Evolutionary conservation across 805 yeast genomes (phyloP).

Genomic region (Zygosaccharomyces kombuchaensis): DNA sequence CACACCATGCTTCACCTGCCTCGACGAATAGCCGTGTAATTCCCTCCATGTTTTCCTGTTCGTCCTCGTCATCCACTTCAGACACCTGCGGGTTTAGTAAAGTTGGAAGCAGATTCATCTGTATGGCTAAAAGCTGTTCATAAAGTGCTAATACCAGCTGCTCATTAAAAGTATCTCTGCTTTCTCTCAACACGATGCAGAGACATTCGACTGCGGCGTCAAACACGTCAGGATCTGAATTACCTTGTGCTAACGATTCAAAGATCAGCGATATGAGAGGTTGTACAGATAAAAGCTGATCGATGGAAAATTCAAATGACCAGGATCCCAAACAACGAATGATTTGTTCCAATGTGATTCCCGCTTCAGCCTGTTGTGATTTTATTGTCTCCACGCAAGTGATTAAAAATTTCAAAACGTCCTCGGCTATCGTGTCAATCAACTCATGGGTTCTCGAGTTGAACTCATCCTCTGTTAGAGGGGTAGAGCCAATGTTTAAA

Average conservation of each 20-base stretch:
- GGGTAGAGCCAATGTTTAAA: conserved; percentile 67
- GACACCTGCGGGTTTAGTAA: conserved; percentile 13
- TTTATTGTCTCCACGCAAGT: conserved; percentile 35
- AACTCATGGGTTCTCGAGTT: conserved; percentile 57
- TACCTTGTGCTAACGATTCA: conserved; percentile 48
- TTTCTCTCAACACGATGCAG: conserved; percentile 75
- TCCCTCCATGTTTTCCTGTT: conserved; percentile 62
- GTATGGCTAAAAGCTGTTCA: conserved; percentile 60
- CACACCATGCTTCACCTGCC: conserved; percentile 96
- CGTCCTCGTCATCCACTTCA: conserved; percentile 39
- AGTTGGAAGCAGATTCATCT: conserved; percentile 45
- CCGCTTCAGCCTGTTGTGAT: conserved; percentile 34
- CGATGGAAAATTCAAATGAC: conserved; percentile 82
- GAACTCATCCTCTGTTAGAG: conserved; percentile 79
- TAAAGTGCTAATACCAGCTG: conserved; percentile 62
- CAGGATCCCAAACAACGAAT: conserved; percentile 82
- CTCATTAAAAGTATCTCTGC: conserved; percentile 66
- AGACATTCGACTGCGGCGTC: conserved; percentile 85
- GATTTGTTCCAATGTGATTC: conserved; percentile 36
- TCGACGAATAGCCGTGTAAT: conserved; percentile 77
- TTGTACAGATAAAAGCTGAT: conserved; percentile 55
- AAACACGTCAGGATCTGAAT: conserved; percentile 42
- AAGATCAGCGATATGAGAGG: conserved; percentile 69
- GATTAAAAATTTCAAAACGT: conserved; percentile 60
- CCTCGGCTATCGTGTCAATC: conserved; percentile 61